Percentiles rank a stretch among this genome's conserved stretches.
Conservation (phyloP, 768 basidiomycete genomes). For the Leccinum boreale region DNA sequence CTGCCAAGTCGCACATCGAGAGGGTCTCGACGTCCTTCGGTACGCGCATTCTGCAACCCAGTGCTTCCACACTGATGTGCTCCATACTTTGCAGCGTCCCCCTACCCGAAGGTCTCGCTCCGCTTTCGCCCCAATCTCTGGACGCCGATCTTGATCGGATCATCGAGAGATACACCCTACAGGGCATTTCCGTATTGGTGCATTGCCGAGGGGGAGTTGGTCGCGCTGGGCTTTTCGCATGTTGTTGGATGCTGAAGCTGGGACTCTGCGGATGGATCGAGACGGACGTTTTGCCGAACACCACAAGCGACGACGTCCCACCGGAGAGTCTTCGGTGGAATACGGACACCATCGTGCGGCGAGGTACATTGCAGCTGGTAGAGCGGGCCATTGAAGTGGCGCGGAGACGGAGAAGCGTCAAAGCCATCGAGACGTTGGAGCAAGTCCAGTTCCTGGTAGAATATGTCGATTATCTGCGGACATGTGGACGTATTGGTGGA, state of each 20-base stretch:
- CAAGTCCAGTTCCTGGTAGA: slow-evolving; percentile 84
- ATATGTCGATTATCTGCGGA: slow-evolving; percentile 61
- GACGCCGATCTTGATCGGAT: slow-evolving; percentile 65
- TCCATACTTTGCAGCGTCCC: slow-evolving; percentile 57
- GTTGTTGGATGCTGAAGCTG: slow-evolving; percentile 89
- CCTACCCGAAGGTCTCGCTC: slow-evolving; percentile 86
- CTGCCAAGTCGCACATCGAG: slow-evolving; percentile 49
- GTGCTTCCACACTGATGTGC: background rate
- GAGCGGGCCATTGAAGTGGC: slow-evolving; percentile 73
- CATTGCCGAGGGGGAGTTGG: slow-evolving; percentile 96
- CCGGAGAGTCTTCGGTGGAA: slow-evolving; percentile 15
- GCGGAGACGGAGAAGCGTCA: slow-evolving; percentile 72
- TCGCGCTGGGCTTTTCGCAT: slow-evolving; percentile 87
- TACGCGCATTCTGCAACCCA: slow-evolving; percentile 23
- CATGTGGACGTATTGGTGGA: slow-evolving; percentile 1
- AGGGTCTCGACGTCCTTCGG: slow-evolving; percentile 82
- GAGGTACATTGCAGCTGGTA: slow-evolving; percentile 61
- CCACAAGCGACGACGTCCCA: background rate
- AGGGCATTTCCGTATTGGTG: slow-evolving; percentile 68
- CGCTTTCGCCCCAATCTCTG: slow-evolving; percentile 52
- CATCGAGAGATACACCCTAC: slow-evolving; percentile 69
- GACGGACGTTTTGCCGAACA: slow-evolving; percentile 9
- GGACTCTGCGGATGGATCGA: slow-evolving; percentile 79
- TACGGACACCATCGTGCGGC: slow-evolving; percentile 27
- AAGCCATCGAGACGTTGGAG: slow-evolving; percentile 92